These are phyloP conservation scores for Triticum aestivum DNA, from an alignment of 176 grass and related monocot genomes.

Conservation along the genomic window IWGSC_CS_RefSeq_v2.1 NC_057814.1:86274405-86274904, in stretches of 20 bases:
- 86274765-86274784: background rate
- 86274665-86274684: slow-evolving; percentile 86
- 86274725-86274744: background rate
- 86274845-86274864: slow-evolving; percentile 84
- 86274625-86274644: slow-evolving; percentile 90
- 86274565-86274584: slow-evolving; percentile 98
- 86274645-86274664: slow-evolving; percentile 90
- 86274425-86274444: slow-evolving; percentile 84
- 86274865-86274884: slow-evolving; percentile 73
- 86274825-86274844: slow-evolving; percentile 89
- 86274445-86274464: slow-evolving; percentile 80
- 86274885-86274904: slow-evolving; percentile 77
- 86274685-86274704: slow-evolving; percentile 86
- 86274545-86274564: slow-evolving; percentile 93
- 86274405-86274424: slow-evolving; percentile 75
- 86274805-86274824: slow-evolving; percentile 98
- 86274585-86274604: slow-evolving; percentile 94
- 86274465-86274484: slow-evolving; percentile 91
- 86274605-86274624: slow-evolving; percentile 90
- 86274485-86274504: slow-evolving; percentile 90
- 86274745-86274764: background rate
- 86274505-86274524: slow-evolving; percentile 86
- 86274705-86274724: background rate
- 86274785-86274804: slow-evolving; percentile 92
- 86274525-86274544: slow-evolving; percentile 92